Conservation (phyloP, 208 protist species). For the Phytomonas sp. region DNA sequence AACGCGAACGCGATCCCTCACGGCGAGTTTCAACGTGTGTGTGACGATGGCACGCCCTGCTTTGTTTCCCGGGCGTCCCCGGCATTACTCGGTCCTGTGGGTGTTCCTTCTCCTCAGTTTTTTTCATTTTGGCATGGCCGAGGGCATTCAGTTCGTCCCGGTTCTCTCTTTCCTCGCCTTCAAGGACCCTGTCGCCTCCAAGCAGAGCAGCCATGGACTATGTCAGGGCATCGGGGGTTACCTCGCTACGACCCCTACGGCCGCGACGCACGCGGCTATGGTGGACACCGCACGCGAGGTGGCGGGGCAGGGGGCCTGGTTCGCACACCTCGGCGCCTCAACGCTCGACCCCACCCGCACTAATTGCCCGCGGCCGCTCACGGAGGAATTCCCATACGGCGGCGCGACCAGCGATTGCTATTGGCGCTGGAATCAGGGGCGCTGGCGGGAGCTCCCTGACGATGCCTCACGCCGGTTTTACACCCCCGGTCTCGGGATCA, state of each 20-base stretch:
- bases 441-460: slow-evolving; percentile 23
- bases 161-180: slow-evolving; percentile 16
- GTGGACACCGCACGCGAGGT: slow-evolving; percentile 11
- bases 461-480: slow-evolving; percentile 8
- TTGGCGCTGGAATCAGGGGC: slow-evolving; percentile 38
- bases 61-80: too few relatives aligned
- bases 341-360: slow-evolving; percentile 2
- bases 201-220: slow-evolving; percentile 8
- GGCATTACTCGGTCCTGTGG: too few relatives aligned
- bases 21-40: too few relatives aligned
- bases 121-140: too few relatives aligned
- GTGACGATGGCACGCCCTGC: too few relatives aligned
- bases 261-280: slow-evolving; percentile 11
- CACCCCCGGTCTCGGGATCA: slow-evolving; percentile 15
- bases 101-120: too few relatives aligned
- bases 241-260: slow-evolving; percentile 21
- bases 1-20: too few relatives aligned
- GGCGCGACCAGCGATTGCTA: slow-evolving; percentile 20
- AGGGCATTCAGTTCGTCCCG: slow-evolving; percentile 20
- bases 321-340: slow-evolving; percentile 24
- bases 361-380: slow-evolving; percentile 11
- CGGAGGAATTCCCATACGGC: not conserved
- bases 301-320: slow-evolving; percentile 17
- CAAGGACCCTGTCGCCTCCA: slow-evolving; percentile 11
- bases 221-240: slow-evolving; percentile 23